A percentile compares a stretch with the other conserved stretches of the same genome.
Evolutionary conservation across 805 yeast species (phyloP).

Genomic region (Starmera amethionina): DNA sequence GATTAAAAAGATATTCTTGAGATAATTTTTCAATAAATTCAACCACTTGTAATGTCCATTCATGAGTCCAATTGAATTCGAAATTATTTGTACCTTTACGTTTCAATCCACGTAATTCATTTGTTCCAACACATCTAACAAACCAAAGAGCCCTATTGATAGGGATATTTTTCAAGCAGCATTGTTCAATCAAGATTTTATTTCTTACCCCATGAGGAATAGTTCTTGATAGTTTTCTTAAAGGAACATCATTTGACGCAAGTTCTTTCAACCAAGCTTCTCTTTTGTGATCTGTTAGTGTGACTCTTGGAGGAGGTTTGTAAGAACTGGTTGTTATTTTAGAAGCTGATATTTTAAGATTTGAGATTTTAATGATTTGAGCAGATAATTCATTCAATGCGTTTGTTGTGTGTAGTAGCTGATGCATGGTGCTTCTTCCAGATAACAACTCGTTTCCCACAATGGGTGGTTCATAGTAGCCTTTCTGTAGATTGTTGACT

Average conservation of each 20-base stretch:
- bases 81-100: conserved; percentile 34
- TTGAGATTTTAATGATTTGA: conserved; percentile 37
- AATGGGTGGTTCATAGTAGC: conserved; percentile 53
- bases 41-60: conserved; percentile 83
- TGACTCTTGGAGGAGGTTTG: conserved; percentile 83
- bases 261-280: conserved; percentile 82
- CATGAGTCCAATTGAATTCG: conserved; percentile 64
- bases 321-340: conserved; percentile 42
- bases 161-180: conserved; percentile 61
- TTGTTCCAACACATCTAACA: conserved; percentile 75
- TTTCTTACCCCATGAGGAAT: conserved; percentile 88
- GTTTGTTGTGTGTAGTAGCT: conserved; percentile 15
- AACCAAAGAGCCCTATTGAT: conserved; percentile 84
- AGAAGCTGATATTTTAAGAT: conserved; percentile 34
- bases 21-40: conserved; percentile 37
- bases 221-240: conserved; percentile 60
- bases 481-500: conserved; percentile 53
- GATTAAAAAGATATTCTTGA: conserved; percentile 11
- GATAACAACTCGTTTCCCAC: conserved; percentile 62
- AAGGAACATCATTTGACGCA: conserved; percentile 56
- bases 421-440: conserved; percentile 47
- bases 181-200: conserved; percentile 60
- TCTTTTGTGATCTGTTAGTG: conserved; percentile 76
- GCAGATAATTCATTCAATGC: conserved; percentile 39
- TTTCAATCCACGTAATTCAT: conserved; percentile 55